Conservation (phyloP, 768 basidiomycete genomes). For the Lentinula raphanica region DNA sequence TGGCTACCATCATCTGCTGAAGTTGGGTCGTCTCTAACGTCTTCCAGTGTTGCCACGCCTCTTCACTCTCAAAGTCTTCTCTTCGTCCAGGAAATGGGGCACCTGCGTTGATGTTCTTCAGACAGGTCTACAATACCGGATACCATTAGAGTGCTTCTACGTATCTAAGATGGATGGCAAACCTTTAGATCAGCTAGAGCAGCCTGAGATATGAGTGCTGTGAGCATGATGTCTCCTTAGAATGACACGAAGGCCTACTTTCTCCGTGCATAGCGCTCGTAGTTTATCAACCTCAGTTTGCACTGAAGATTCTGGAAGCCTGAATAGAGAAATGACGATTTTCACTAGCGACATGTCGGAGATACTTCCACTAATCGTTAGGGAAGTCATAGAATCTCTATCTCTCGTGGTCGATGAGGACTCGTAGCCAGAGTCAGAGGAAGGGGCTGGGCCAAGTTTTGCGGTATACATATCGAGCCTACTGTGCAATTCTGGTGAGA, state of each 20-base stretch:
- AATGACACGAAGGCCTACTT: slow-evolving; percentile 37
- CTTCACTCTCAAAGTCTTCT: slow-evolving; percentile 81
- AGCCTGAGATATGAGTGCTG: too few species aligned
- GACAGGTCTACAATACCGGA: slow-evolving; percentile 72
- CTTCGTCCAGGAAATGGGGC: slow-evolving; percentile 77
- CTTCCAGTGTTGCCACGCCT: slow-evolving; percentile 82
- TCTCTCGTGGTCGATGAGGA: slow-evolving; percentile 54
- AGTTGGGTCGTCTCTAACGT: slow-evolving; percentile 76
- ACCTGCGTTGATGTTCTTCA: slow-evolving; percentile 88
- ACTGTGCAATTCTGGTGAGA: slow-evolving; percentile 75
- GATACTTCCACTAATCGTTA: slow-evolving; percentile 40
- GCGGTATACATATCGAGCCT: slow-evolving; percentile 81
- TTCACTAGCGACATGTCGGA: slow-evolving; percentile 74
- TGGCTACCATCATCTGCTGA: slow-evolving; percentile 82
- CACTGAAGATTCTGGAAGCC: slow-evolving; percentile 59
- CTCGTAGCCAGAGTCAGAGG: slow-evolving; percentile 65
- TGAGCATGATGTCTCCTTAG: too few species aligned
- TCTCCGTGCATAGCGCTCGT: slow-evolving; percentile 64
- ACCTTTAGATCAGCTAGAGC: slow-evolving; percentile 87
- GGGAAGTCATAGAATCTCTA: slow-evolving; percentile 43
- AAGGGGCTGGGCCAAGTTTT: slow-evolving; percentile 65
- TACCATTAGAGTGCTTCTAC: too few species aligned
- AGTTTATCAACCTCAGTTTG: slow-evolving; percentile 72
- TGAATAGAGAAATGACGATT: slow-evolving; percentile 68
- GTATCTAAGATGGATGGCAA: slow-evolving; percentile 10